Evolutionary conservation across 257 asterid genomes (phyloP).

Genomic region (Nicotiana noctiflora): DNA sequence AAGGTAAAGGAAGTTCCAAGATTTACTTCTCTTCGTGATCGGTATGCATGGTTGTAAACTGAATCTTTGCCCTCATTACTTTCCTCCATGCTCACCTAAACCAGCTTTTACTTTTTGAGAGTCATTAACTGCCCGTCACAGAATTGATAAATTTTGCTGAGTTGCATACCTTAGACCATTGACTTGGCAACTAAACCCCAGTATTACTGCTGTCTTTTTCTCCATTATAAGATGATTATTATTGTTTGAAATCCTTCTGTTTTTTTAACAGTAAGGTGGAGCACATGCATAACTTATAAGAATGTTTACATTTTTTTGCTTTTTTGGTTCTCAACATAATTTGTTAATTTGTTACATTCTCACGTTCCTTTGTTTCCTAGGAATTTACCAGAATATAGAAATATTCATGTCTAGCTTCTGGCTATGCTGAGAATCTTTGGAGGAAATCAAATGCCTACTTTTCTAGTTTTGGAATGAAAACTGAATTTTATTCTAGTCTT

Average conservation of each 20-base stretch:
- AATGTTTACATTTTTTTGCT: neutral
- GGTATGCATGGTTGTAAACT: neutral
- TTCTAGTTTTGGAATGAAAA: neutral
- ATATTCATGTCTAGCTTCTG: neutral
- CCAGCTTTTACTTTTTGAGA: neutral
- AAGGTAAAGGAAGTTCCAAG: conserved; percentile 36
- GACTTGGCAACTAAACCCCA: neutral
- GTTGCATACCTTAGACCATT: neutral
- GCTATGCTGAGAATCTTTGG: neutral
- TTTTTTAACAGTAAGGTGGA: neutral
- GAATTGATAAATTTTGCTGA: neutral
- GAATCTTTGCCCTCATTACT: neutral
- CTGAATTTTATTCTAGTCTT: neutral
- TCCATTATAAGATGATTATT: neutral
- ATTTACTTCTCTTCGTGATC: neutral
- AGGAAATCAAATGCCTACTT: neutral
- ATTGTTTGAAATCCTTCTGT: neutral
- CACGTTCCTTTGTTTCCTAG: neutral
- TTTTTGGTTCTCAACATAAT: neutral
- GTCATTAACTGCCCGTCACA: neutral
- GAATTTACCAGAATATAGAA: neutral
- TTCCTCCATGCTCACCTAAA: neutral
- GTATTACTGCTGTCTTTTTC: neutral
- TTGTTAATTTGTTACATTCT: neutral
- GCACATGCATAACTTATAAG: neutral